phyloP scores from a whole-genome alignment of 176 grass and related monocot genomes.

The Cenchrus americanus region DNA sequence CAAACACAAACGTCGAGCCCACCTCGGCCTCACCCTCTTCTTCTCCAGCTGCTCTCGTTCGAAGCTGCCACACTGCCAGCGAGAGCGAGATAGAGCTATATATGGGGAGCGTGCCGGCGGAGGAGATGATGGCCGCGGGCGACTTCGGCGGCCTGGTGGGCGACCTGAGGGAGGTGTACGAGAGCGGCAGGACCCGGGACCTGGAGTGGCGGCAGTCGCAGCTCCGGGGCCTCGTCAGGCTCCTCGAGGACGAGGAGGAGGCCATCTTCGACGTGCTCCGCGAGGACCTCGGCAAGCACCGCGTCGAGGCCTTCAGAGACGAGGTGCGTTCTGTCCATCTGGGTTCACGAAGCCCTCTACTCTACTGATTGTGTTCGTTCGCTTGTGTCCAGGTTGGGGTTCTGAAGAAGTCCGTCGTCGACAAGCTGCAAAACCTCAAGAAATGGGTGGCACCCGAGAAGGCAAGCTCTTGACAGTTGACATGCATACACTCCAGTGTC shows the following conservation, averaged over 20 bases:
- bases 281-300: conserved; percentile 69
- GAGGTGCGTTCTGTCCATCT: conserved; percentile 50
- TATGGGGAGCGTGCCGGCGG: conserved; percentile 22
- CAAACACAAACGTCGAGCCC: neutral
- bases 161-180: conserved; percentile 46
- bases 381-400: conserved; percentile 48
- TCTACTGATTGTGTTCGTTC: neutral
- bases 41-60: neutral
- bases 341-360: neutral
- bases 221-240: conserved; percentile 52
- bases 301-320: conserved; percentile 62
- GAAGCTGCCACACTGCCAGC: neutral
- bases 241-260: conserved; percentile 68
- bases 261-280: conserved; percentile 62
- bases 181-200: conserved; percentile 63
- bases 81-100: neutral
- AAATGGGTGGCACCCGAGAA: conserved; percentile 70
- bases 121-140: neutral
- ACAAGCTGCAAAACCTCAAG: conserved; percentile 55
- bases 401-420: conserved; percentile 49
- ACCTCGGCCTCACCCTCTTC: neutral
- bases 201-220: conserved; percentile 64
- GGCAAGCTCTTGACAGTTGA: conserved; percentile 22
- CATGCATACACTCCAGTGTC: too few species aligned
- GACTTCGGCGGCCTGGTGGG: conserved; percentile 15